Conservation (phyloP, 2,329 filamentous ascomycete species). For the Tolypocladium guangdongense region DNA sequence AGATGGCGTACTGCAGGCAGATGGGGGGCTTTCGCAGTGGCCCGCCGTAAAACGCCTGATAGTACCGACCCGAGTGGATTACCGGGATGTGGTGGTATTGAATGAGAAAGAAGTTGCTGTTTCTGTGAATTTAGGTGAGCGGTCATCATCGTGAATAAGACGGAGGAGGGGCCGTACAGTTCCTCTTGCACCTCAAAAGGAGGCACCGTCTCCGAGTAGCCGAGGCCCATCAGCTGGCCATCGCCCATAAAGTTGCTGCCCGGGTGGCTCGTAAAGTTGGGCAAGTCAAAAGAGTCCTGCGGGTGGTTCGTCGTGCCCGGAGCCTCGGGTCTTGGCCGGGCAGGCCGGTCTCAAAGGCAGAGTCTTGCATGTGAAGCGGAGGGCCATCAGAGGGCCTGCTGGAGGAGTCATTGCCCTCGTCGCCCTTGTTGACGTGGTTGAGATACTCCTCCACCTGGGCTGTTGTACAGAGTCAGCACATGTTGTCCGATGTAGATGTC, state of each 20-base stretch:
- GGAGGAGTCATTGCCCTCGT: conserved; percentile 1
- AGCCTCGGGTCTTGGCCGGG: conserved; percentile 6
- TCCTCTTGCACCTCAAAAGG: conserved; percentile 72
- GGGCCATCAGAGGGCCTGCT: conserved; percentile 2
- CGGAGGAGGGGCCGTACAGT: conserved; percentile 44
- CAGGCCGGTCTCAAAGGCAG: conserved; percentile 5
- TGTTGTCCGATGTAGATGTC: neutral
- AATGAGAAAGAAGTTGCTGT: conserved; percentile 64
- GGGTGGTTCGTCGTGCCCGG: conserved; percentile 3
- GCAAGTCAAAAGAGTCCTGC: conserved; percentile 7
- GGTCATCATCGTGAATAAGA: neutral
- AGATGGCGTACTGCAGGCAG: conserved; percentile 76
- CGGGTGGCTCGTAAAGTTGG: conserved; percentile 2
- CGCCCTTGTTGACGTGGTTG: conserved; percentile 46
- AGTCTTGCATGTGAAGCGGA: conserved; percentile 2
- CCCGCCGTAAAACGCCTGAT: conserved; percentile 59
- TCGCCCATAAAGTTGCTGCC: conserved; percentile 5
- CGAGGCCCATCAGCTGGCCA: conserved; percentile 57
- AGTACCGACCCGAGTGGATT: conserved; percentile 66
- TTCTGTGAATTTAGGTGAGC: conserved; percentile 30
- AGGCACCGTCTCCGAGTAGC: conserved; percentile 72
- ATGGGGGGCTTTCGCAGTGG: conserved; percentile 71
- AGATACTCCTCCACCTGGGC: conserved; percentile 75
- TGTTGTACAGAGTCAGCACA: conserved; percentile 19
- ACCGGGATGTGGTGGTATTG: conserved; percentile 65